Evolutionary conservation across 1,284 basidiomycete genomes (phyloP).

Genomic region (Ganoderma leucocontextum): DNA sequence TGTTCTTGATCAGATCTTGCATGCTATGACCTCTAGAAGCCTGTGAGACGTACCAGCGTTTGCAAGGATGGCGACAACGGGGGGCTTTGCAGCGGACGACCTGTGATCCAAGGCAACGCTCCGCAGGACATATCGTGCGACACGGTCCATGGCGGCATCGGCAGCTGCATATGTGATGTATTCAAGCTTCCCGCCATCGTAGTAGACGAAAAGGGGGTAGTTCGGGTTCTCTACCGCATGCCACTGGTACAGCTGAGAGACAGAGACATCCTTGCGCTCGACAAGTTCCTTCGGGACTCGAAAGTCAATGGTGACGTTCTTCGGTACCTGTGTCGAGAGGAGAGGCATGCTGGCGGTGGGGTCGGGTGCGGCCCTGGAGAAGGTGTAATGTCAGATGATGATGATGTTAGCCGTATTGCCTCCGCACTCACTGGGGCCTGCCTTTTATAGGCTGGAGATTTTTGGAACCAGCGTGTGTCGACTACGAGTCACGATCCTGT

Average conservation of each 20-base stretch:
- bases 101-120: background rate
- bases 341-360: background rate
- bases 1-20: background rate
- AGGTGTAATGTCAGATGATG: background rate
- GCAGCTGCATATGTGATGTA: constrained; percentile 26
- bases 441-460: background rate
- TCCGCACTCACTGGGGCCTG: background rate
- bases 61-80: constrained; percentile 32
- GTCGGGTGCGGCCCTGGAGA: background rate
- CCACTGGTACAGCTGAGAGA: constrained; percentile 28
- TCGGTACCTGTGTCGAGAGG: background rate
- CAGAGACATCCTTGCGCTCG: constrained; percentile 1
- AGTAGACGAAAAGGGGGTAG: constrained; percentile 31
- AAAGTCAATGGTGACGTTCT: constrained; percentile 12
- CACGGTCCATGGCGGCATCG: constrained; percentile 28
- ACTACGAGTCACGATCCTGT: background rate
- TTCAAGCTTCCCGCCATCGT: constrained; percentile 16
- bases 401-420: background rate
- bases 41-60: constrained; percentile 13
- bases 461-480: background rate
- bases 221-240: constrained; percentile 25
- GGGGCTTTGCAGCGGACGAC: constrained; percentile 4
- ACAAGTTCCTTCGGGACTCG: constrained; percentile 14
- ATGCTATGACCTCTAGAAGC: background rate
- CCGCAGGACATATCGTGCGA: constrained; percentile 24